Conservation (phyloP, 2,329 filamentous ascomycete species). For the Calcarisporium arbuscula region DNA sequence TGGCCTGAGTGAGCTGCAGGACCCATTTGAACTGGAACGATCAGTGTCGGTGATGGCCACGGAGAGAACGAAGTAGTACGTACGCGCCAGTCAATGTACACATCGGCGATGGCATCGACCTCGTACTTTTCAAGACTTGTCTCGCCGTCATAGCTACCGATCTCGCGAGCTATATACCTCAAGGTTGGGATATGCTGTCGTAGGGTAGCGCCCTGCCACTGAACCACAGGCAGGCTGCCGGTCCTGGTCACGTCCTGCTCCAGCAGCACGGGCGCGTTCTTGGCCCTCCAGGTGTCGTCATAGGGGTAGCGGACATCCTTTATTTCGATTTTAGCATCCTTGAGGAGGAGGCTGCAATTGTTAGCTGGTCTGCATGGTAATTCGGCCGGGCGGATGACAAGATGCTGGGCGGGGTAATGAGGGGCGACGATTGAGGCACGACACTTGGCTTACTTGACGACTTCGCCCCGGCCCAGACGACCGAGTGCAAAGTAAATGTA, state of each 20-base stretch:
- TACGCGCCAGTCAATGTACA: slow-evolving; percentile 34
- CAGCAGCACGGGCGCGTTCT: slow-evolving; percentile 19
- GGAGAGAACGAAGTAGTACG: slow-evolving; percentile 8
- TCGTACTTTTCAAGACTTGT: slow-evolving; percentile 29
- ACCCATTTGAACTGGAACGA: slow-evolving; percentile 17
- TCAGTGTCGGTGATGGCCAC: background rate
- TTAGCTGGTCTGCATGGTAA: background rate
- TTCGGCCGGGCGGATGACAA: no score
- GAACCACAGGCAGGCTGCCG: slow-evolving; percentile 26
- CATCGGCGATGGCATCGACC: slow-evolving; percentile 28
- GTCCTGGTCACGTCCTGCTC: slow-evolving; percentile 20
- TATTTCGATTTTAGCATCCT: slow-evolving; percentile 12
- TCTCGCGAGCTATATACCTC: slow-evolving; percentile 27
- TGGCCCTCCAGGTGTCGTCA: slow-evolving; percentile 14
- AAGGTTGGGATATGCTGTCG: slow-evolving; percentile 20
- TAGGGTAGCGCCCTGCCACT: slow-evolving; percentile 26
- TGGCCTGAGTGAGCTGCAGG: slow-evolving; percentile 16
- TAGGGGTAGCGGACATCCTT: slow-evolving; percentile 20
- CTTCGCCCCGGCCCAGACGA: slow-evolving; percentile 20
- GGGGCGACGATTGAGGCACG: background rate
- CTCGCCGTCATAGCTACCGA: slow-evolving; percentile 28
- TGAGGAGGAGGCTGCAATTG: slow-evolving; percentile 5
- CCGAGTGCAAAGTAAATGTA: slow-evolving; percentile 20
- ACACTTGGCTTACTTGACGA: slow-evolving; percentile 14
- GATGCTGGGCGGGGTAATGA: no score